Base-by-base conservation (phyloP, 1,284 basidiomycete genomes). In the Rhodotorula sp. region DNA sequence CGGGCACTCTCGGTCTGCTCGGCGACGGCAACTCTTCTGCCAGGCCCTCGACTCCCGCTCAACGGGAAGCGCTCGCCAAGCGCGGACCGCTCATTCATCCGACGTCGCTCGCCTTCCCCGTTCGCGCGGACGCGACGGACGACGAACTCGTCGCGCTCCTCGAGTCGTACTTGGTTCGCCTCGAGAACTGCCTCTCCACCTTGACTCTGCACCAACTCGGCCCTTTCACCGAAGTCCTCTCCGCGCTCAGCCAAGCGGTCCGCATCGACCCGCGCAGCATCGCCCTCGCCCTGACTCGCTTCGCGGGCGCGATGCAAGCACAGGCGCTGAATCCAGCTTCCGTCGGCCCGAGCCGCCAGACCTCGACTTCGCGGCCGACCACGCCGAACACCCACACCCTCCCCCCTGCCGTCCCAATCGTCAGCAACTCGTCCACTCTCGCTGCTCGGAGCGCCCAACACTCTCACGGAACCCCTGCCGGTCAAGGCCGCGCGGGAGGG, bases 101-200 rank as follows among this genome's bases (percentile, higher is more conserved):
- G 0, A 83, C 86, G 45, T 81, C 87, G 59, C 83, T 95, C 49
- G 83, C 93, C 4, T 92, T 93, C 2, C 82, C 85, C 16, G 86
- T 95, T 78, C 84, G 85, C 71, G 87, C 90, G 59, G 89, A 88
- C 73, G 87, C 90, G 74, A 85, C 86, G 23, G 92, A 95, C 77
- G 83, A 86, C 54, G 91, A 95, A 76, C 82, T 95, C 61, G 85
- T 88, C 79, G 83, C 86, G 61, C 82, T 93, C 16, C 83, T 97
- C 50, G 90, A 93, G 64, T 78, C 79, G 64, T 76, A 82, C 65
- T 71, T 80, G 48, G 79, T 88, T 21, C 85, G 93, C 52, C 88
- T 95, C 63, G 90, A 93, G 79, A 94, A 95, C 79, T 86, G 89
- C n/a, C 82, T 90, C 43, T 84, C 86, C 21, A 84, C 87, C 45